A percentile compares a stretch with the other conserved stretches of the same genome.
Conservation (phyloP, 495 filamentous ascomycete species). For the Hyaloscypha bicolor region DNA sequence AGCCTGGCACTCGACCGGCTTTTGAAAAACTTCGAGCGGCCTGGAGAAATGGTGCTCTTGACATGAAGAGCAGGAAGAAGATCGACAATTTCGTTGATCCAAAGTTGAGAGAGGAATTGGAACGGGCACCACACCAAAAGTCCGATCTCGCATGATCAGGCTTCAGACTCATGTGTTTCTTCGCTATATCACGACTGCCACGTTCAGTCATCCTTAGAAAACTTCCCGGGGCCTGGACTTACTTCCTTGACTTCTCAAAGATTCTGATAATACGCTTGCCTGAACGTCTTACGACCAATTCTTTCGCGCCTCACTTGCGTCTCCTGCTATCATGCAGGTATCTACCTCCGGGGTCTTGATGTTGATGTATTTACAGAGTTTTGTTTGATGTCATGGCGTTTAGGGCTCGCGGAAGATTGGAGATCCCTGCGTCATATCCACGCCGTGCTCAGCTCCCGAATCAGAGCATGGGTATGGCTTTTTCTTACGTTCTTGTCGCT, state of each 20-base stretch:
- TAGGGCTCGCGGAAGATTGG: constrained; percentile 30
- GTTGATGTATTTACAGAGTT: constrained; percentile 36
- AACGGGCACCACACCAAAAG: constrained; percentile 34
- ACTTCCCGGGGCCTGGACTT: background rate
- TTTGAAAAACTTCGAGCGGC: constrained; percentile 52
- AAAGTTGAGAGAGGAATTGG: constrained; percentile 45
- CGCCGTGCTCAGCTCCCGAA: constrained; percentile 17
- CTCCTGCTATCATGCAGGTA: constrained; percentile 16
- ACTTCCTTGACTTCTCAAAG: background rate
- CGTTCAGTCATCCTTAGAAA: background rate
- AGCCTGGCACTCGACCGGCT: constrained; percentile 41
- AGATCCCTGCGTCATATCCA: constrained; percentile 27
- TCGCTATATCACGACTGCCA: background rate
- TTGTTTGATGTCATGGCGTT: constrained; percentile 35
- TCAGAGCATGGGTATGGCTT: constrained; percentile 30
- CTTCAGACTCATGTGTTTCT: background rate
- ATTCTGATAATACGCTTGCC: background rate
- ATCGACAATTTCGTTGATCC: constrained; percentile 47
- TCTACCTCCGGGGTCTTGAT: constrained; percentile 1
- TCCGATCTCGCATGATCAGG: constrained; percentile 20
- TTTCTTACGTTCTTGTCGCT: constrained; percentile 19
- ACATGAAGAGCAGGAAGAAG: constrained; percentile 58
- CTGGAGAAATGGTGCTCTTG: constrained; percentile 56
- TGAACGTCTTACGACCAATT: background rate
- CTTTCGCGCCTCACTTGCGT: background rate